Evolutionary conservation across 2,329 filamentous ascomycete species (phyloP), one percentile per base, ranked within the genome.

Genomic region (Microdochium nivale): DNA sequence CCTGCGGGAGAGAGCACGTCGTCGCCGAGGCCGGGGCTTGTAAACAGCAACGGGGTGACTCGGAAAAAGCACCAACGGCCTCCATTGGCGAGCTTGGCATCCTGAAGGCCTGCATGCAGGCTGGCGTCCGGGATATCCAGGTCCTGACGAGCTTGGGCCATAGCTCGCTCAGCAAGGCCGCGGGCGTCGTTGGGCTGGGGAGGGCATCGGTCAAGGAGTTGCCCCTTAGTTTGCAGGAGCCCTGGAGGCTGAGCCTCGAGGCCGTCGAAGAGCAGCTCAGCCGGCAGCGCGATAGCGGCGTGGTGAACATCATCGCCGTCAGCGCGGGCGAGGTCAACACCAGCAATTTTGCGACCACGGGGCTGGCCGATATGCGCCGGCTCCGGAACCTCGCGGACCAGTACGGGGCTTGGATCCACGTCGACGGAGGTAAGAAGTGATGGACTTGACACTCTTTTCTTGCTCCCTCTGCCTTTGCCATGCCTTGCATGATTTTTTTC

Each of bases 261-360:
- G 72, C 72, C 2, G 71, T 96, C 2, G 83, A 89, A 65, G 66
- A 66, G 47, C 76, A 81, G 52, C 70, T 95, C 16, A 44, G 63
- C 58, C 52, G 68, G 65, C 33, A 64, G 70, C 1, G 77, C 8
- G 46, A 30, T 3, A 25, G 24, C 13, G 46, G 77, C 2, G 76
- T 79, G 13, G 87, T 79, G n/a, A 87, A 78, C 49, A 88, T 96
- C 54, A 81, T 96, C 35, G 83, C 79, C 3, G 70, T 96, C n/a
- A 91, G 89, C 43, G 87, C 86, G 5, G 88, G 88, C 1, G 92
- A 97, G 69, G 89, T 96, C 25, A 96, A 97, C 60, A 95, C 90
- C 0, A 90, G 91, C 0, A 75, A 84, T 4, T 96, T 90, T 65
- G 86, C 88, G 25, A 87, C 76, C 30, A 68, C 69, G 1, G 79